Base-by-base conservation (phyloP, 2,329 filamentous ascomycete genomes). In the Torrubiellomyces zombiae region DNA sequence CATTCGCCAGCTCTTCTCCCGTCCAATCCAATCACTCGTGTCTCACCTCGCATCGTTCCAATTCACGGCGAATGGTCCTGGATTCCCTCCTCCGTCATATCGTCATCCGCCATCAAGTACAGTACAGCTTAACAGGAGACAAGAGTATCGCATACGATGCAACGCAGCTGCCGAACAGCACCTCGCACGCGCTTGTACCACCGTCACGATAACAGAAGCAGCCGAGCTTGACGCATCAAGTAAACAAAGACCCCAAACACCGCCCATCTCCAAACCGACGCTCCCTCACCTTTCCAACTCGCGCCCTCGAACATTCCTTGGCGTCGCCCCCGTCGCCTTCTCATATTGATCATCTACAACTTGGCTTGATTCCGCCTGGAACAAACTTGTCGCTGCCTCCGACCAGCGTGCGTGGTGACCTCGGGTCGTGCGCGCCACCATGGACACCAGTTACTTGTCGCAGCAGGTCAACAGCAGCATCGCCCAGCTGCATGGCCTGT, bases 391-490 rank as follows among this genome's bases (percentile, higher is more conserved):
- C 16, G 13, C 21, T 28, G 14, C 9, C 13, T 18, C 21, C 12
- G 26, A 17, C 26, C 21, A n/a, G 16, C 8, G 14, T 9, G 15
- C 12, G 14, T 18, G 23, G 20, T 14, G 20, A 15, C 20, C 20
- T 20, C 11, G n/a, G 15, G 23, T 20, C 23, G 14, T 17, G 5
- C 5, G 12, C 26, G 17, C 18, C 9, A 21, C 28, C 40, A 92
- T 94, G 74, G 85, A 94, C 55, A 82, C 85, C 30, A 81, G 79
- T 50, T 91, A 91, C 53, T 64, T 95, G 47, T 79, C 82, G 40
- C 82, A 91, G 51, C 89, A 95, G 68, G 81, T 98, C 56, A 89
- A 82, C 38, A 82, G 70, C 43, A 94, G 93, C 46, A 83, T 95
- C 48, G 72, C 71, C 51, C 83, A 94, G 55, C 67, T 98, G 32